A percentile compares a stretch with the other conserved stretches of the same genome.
phyloP scores from a whole-genome alignment of 306 rosid genomes.

The Erythrophleum fordii region DNA sequence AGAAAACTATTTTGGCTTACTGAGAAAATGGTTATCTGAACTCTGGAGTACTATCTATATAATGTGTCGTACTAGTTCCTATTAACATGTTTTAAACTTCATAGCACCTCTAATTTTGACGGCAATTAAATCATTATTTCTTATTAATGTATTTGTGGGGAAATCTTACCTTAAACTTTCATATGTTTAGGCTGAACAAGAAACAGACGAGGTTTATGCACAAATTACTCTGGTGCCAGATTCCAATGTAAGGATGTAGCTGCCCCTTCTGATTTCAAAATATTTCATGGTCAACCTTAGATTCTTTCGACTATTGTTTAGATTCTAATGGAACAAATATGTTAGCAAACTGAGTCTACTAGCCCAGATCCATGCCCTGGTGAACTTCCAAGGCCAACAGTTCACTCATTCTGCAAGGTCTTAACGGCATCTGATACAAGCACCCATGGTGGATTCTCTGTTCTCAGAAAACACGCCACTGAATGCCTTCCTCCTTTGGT shows the following conservation, averaged over 20 bases:
- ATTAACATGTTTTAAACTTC: conserved; percentile 11
- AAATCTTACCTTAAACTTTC: conserved; percentile 40
- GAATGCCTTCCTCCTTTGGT: conserved; percentile 96
- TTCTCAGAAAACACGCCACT: conserved; percentile 90
- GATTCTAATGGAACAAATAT: conserved; percentile 40
- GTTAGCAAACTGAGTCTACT: conserved; percentile 71
- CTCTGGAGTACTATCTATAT: neutral
- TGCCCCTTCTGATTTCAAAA: conserved; percentile 35
- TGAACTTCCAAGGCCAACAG: conserved; percentile 54
- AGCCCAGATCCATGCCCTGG: conserved; percentile 52
- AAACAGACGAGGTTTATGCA: conserved; percentile 90
- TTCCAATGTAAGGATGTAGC: conserved; percentile 59
- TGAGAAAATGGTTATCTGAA: conserved; percentile 31
- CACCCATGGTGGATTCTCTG: conserved; percentile 98
- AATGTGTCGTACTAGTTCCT: neutral
- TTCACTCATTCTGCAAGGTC: conserved; percentile 80
- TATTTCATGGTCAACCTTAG: conserved; percentile 42
- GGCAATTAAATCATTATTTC: neutral
- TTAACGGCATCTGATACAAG: conserved; percentile 95
- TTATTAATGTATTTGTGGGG: neutral
- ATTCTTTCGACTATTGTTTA: conserved; percentile 26
- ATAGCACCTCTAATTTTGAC: neutral
- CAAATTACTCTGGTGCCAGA: conserved; percentile 85
- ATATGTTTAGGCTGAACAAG: conserved; percentile 82
- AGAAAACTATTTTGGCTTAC: neutral